Evolutionary conservation across 352 stramenopile species (phyloP), one percentile per base, ranked within the genome.

Genomic region (Phytophthora europaea): DNA sequence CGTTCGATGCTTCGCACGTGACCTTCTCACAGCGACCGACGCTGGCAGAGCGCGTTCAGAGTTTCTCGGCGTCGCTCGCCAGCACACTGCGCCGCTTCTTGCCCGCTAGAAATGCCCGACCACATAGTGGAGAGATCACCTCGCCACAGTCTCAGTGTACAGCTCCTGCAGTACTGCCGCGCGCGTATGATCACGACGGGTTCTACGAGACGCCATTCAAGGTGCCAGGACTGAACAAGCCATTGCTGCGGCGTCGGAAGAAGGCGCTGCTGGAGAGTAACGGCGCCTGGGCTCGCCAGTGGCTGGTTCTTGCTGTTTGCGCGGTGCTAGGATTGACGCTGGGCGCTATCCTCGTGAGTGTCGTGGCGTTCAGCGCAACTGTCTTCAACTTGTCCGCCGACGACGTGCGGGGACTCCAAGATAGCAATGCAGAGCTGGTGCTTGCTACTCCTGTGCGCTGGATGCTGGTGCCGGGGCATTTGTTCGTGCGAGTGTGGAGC

Each of bases 401-500:
- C 12, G 31, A 79, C 40, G 72, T 73, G 4, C 68, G 55, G 10
- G 61, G 71, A 6, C 55, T 52, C 6, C 78, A 76, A 66, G 51
- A 61, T 10, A 64, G 48, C 34, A 85, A 81, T n/a, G 76, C 73
- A 0, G 78, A 76, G 43, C 38, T 83, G 61, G 47, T 75, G 10
- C 22, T 86, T n/a, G 50, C 76, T 16, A 20, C 45, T 18, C 67
- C 53, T 1, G 67, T 66, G 2, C 74, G 66, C 20, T 90, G 83
- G 83, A 55, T 90, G 8, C 50, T 88, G 38, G 51, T 89, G 0
- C 83, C 83, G 7, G 81, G 79, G 0, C 66, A 77, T 23, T 65
- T 90, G 8, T 90, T 90, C 33, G 20, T 85, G 6, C 81, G 83
- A 2, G 58, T 78, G 1, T 91, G 83, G 83, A 81, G 72, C 51